A percentile compares a stretch with the other conserved stretches of the same genome.
phyloP scores from a whole-genome alignment of 2,329 filamentous ascomycete species.

The Arthrobotrys entomopaga region DNA sequence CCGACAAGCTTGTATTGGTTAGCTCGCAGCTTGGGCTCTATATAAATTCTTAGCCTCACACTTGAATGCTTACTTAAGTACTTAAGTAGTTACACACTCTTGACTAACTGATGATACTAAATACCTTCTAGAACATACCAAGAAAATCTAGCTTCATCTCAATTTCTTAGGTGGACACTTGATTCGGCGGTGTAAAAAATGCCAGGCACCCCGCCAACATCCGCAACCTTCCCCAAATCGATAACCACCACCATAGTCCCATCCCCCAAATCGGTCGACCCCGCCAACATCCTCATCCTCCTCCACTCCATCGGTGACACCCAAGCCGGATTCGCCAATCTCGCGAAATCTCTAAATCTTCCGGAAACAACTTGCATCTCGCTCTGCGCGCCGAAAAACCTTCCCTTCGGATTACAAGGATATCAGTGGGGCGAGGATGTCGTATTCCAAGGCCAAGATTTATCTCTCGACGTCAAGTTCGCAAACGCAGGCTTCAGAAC shows the following conservation, averaged over 20 bases:
- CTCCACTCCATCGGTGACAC: conserved; percentile 87
- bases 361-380: conserved; percentile 81
- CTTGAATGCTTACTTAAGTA: no score
- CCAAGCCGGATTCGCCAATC: conserved; percentile 73
- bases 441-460: conserved; percentile 64
- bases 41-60: no score
- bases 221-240: conserved; percentile 66
- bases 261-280: conserved; percentile 61
- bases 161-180: no score
- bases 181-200: conserved; percentile 56
- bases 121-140: neutral
- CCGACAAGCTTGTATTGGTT: no score
- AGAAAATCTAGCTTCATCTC: neutral
- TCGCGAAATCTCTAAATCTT: conserved; percentile 75
- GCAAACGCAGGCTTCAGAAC: conserved; percentile 68
- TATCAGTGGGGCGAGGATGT: conserved; percentile 73
- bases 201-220: conserved; percentile 61
- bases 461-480: conserved; percentile 67
- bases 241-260: conserved; percentile 62
- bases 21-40: no score
- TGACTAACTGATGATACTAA: no score
- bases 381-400: conserved; percentile 74
- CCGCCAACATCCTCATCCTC: conserved; percentile 78
- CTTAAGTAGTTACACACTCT: no score
- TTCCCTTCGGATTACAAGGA: conserved; percentile 75